Evolutionary conservation across 2,329 filamentous ascomycete genomes (phyloP).

Genomic region (Drechslerella dactyloides): DNA sequence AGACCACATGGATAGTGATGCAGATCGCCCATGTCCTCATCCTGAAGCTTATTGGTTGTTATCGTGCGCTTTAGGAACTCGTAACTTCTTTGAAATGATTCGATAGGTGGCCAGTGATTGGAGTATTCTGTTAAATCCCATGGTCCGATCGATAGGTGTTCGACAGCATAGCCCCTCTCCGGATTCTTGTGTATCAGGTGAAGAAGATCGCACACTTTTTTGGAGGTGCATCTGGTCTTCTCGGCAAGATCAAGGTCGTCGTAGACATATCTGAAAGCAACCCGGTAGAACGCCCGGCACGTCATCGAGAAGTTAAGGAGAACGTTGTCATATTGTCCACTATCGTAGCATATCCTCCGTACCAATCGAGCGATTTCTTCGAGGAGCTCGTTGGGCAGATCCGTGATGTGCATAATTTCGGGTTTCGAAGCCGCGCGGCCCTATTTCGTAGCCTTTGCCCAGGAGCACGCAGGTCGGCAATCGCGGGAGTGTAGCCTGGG

Average conservation of each 20-base stretch:
- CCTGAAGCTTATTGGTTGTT: constrained; percentile 1
- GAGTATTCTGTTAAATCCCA: constrained; percentile 21
- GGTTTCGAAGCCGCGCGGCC: no score
- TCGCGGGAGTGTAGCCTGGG: no score
- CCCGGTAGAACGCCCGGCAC: constrained; percentile 25
- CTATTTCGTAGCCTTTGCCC: no score
- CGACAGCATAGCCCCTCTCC: constrained; percentile 14
- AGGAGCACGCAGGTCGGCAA: no score
- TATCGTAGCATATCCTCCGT: constrained; percentile 5
- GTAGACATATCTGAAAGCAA: constrained; percentile 31
- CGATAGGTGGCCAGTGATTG: neutral
- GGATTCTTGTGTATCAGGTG: constrained; percentile 21
- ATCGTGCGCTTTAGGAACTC: constrained; percentile 23
- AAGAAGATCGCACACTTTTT: constrained; percentile 15
- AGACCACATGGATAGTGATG: constrained; percentile 15
- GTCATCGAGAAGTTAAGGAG: constrained; percentile 9
- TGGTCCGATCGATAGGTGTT: constrained; percentile 17
- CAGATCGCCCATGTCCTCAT: constrained; percentile 12
- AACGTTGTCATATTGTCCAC: constrained; percentile 11
- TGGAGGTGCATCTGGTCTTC: neutral
- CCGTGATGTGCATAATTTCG: constrained; percentile 13
- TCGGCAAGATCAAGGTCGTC: constrained; percentile 14
- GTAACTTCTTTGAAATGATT: constrained; percentile 18
- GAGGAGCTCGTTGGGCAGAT: constrained; percentile 31
- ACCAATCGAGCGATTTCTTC: constrained; percentile 18